Base-by-base conservation (phyloP, 2,329 filamentous ascomycete genomes). In the Dothistroma septosporum region DNA sequence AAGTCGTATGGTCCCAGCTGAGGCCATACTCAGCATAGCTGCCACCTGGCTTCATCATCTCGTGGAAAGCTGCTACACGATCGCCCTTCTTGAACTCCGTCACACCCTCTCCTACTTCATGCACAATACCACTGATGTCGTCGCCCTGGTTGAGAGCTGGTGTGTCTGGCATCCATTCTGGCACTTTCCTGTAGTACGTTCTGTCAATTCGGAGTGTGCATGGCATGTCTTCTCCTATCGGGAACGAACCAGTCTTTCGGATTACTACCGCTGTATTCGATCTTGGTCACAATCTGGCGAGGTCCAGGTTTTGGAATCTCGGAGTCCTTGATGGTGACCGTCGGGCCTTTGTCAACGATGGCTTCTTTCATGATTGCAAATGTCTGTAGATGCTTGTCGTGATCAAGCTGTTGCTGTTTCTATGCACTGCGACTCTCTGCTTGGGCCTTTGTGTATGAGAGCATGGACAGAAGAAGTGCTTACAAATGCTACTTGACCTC, bases 1-100 rank as follows among this genome's bases (percentile, higher is more conserved):
- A 86, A 0, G 84, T 85, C 0, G 83, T 83, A 66, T 83, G 77
- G 35, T 79, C 78, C 73, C 77, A 81, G 0, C 81, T 80, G 12
- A 87, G 72, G 2, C 83, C 82, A 63, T 87, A 88, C 68, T 87
- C 85, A 2, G 85, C 86, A 62, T 81, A 88, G 6, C 77, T 79
- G 1, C 86, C 86, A 33, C 77, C 69, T 0, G 79, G 76, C 0
- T 74, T 72, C 33, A 73, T 62, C 78, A 87, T 85, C 61, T 75
- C 68, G 61, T 81, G 79, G 74, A 85, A 84, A 2, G 80, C 82
- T 6, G 81, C 81, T 0, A 86, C 83, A n/a, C 82, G 78, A 70
- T 86, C 83, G 28, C 84, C 84, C 0, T 76, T 75, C 61, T 79
- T 80, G 77, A 86, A 86, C 64, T 85, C 84, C 57, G 73, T 79